Conservation (phyloP, 148 eudicot species). For the Persicaria maculosa region DNA sequence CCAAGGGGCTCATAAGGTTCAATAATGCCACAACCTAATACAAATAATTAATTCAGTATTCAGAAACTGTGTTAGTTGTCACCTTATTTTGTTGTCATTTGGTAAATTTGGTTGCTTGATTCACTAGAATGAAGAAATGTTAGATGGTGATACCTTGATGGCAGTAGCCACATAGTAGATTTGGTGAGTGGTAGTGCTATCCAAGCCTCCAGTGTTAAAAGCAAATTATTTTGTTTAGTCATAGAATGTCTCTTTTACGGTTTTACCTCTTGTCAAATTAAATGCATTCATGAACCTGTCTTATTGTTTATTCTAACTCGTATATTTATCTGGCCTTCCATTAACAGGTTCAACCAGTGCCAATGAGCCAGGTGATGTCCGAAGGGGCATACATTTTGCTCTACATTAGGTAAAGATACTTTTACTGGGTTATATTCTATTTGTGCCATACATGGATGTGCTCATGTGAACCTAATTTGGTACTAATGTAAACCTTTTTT, state of each 20-base stretch:
- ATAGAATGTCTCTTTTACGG: not conserved
- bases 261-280: too few relatives aligned
- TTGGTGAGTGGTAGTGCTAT: not conserved
- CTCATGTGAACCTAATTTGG: too few relatives aligned
- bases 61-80: not conserved
- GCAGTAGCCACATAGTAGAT: too few relatives aligned
- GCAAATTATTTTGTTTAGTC: not conserved
- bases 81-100: not conserved
- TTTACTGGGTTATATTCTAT: too few relatives aligned
- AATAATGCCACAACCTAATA: not conserved
- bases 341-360: slow-evolving; percentile 67
- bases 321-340: not conserved
- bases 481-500: too few relatives aligned
- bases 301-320: too few relatives aligned
- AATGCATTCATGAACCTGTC: not conserved
- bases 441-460: too few relatives aligned
- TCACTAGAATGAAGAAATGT: not conserved
- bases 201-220: not conserved
- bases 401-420: slow-evolving; percentile 64
- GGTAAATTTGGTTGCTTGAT: not conserved
- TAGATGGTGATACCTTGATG: not conserved
- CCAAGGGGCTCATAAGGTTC: not conserved
- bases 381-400: slow-evolving; percentile 91
- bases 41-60: too few relatives aligned
- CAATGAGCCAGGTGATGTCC: slow-evolving; percentile 72